Evolutionary conservation across 257 asterid genomes (phyloP), one percentile per base, ranked within the genome.

Genomic region (Solanum infundibuliforme): DNA sequence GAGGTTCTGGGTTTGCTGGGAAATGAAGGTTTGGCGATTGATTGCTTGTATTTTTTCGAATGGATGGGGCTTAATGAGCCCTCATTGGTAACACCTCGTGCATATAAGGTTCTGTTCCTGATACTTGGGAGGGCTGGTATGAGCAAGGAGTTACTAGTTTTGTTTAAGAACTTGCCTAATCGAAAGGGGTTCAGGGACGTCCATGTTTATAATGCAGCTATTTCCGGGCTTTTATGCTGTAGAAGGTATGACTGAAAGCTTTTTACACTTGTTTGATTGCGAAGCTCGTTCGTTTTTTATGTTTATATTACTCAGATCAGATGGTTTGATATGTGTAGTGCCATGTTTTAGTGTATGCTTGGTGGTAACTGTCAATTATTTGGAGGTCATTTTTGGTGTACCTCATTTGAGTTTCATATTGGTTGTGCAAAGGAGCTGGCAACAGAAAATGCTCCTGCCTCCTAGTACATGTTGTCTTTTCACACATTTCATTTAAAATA

Each of bases 21-120:
- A 18, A 93, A 91, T 69, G 94, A 93, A 85, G 96, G 94, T 31
- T 90, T 92, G 89, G 90, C 89, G 73, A 92, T 90, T 89, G 86
- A 87, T 18, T 93, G 98, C 91, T 83, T 96, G 96, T 93, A 97
- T 81, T 95, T 97, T 65, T 96, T 93, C 34, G 99, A 97, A 89
- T 97, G 99, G 99, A 96, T 96, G 98, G 94, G 99, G 31, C 87
- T 92, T 93, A 94, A 87, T 23, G 98, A 95, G 90, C 96, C 94
- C 60, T 90, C 92, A 85, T 87, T 96, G 93, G 95, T 95, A 34
- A 89, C 98, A 18, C 98, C 99, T 4, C 90, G 93, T 89, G 92
- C 96, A 3, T 96, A 94, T 89, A 91, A 96, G 1, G 88, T 94
- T 91, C 48, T 96, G 90, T 97, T 96, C 62, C 95, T 96, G 1